Base-by-base conservation (phyloP, 495 filamentous ascomycete genomes). In the Aspergillus homomorphus region DNA sequence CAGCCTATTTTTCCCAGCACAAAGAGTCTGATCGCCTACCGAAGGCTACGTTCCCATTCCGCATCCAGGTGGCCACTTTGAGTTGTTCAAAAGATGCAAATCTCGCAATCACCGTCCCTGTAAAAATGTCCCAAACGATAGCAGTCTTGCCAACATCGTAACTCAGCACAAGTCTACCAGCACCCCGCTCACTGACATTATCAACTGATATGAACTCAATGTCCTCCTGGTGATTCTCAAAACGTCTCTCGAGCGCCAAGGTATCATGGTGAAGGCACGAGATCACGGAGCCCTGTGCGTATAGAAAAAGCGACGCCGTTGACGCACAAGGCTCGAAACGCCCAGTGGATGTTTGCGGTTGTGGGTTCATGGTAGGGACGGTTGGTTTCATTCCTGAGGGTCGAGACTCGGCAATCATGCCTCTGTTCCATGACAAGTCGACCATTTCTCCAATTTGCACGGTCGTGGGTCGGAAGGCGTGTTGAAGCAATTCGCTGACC, bases 71-170 rank as follows among this genome's bases (percentile, higher is more conserved):
- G 48, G 94, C 94, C 49, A 89, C 87, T 42, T 82, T 84, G 55
- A 98, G 82, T 59, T 87, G 82, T 68, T 96, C 92, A 66, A 96
- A 97, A 0, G 91, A 91, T 53, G 86, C 86, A 72, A 97, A 97
- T 49, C 92, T 82, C 18, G 94, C 87, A 59, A 96, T 82, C 66
- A 96, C 92, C 42, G 89, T 88, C 30, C 94, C 94, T 0, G 91
- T 96, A 72, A 96, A 84, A 30, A 96, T 79, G 76, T 98, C 93
- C 94, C 94, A 98, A 20, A 98, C 91, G 66, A 98, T 96, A 1
- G 92, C 92, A 4, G 90, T 96, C 73, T 91, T 89, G 24, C 90
- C 89, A 26, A 81, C 82, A 80, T 98, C 94, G 63, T 96, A 95
- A 75, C 92, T 97, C 50, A 97, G 89, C 9, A 96, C 91, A 59